Conservation (phyloP, 148 eudicot species). For the Rhododendron henanense region DNA sequence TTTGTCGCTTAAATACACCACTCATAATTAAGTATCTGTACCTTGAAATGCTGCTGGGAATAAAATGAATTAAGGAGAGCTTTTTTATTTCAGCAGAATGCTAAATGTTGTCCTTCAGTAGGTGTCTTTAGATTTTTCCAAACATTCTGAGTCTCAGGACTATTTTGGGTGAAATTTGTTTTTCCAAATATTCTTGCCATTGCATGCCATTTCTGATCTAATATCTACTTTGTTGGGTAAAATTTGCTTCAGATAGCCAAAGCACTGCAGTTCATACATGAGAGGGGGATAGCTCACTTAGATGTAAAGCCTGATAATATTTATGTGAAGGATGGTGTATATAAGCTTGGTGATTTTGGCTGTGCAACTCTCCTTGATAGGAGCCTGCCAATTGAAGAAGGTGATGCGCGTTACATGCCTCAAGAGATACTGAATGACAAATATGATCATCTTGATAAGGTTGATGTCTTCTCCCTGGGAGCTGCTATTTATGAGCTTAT, state of each 20-base stretch:
- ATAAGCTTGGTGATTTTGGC: conserved; percentile 98
- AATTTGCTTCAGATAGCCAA: conserved; percentile 57
- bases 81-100: background rate
- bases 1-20: background rate
- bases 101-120: background rate
- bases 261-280: conserved; percentile 79
- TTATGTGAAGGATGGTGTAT: conserved; percentile 66
- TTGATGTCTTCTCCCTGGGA: conserved; percentile 87
- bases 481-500: conserved; percentile 72
- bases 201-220: background rate
- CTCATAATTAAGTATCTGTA: background rate
- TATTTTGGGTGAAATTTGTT: background rate
- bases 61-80: background rate
- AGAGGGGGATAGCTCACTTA: conserved; percentile 77
- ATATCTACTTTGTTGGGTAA: background rate
- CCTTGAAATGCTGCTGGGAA: background rate
- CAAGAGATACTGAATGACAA: conserved; percentile 82
- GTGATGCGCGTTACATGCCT: conserved; percentile 97
- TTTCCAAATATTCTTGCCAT: background rate
- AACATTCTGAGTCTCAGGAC: background rate
- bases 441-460: conserved; percentile 86
- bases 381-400: conserved; percentile 89
- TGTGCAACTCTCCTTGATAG: conserved; percentile 80
- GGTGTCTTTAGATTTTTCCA: background rate
- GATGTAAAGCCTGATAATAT: conserved; percentile 96